These are phyloP conservation scores for Colletotrichum sp. DNA, from an alignment of 2,329 filamentous ascomycete species.

Conservation along the genomic window DNA sequence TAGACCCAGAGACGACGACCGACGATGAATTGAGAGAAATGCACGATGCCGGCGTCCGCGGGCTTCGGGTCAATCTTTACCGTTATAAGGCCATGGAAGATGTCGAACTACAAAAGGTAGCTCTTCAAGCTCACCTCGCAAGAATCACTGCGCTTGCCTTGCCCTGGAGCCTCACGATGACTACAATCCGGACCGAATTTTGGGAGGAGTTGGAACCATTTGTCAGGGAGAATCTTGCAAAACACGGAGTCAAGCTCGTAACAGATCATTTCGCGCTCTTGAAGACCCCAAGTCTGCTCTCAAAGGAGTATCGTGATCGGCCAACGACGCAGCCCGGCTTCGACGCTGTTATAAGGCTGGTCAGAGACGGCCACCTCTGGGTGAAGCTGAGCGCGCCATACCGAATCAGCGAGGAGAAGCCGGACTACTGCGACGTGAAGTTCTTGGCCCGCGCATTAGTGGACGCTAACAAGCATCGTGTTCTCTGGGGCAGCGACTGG, in stretches of 20 bases:
- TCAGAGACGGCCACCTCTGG: slow-evolving; percentile 33
- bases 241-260: slow-evolving; percentile 28
- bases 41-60: slow-evolving; percentile 31
- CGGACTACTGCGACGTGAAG: slow-evolving; percentile 33
- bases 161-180: slow-evolving; percentile 34
- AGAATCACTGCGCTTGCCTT: slow-evolving; percentile 24
- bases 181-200: slow-evolving; percentile 32
- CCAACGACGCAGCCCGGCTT: slow-evolving; percentile 32
- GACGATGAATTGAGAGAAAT: slow-evolving; percentile 26
- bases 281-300: slow-evolving; percentile 35
- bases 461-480: slow-evolving; percentile 31
- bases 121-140: slow-evolving; percentile 30
- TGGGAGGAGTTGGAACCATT: slow-evolving; percentile 28
- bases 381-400: slow-evolving; percentile 43
- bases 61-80: slow-evolving; percentile 40
- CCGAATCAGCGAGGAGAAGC: slow-evolving; percentile 31
- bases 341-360: slow-evolving; percentile 30
- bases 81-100: slow-evolving; percentile 38
- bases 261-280: slow-evolving; percentile 42
- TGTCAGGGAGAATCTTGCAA: slow-evolving; percentile 24
- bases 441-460: slow-evolving; percentile 33
- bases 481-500: slow-evolving; percentile 44
- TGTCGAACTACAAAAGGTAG: slow-evolving; percentile 34
- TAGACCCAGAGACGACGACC: slow-evolving; percentile 29
- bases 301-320: slow-evolving; percentile 23